Evolutionary conservation across 805 yeast species (phyloP).

Genomic region (Clavispora asparagi): DNA sequence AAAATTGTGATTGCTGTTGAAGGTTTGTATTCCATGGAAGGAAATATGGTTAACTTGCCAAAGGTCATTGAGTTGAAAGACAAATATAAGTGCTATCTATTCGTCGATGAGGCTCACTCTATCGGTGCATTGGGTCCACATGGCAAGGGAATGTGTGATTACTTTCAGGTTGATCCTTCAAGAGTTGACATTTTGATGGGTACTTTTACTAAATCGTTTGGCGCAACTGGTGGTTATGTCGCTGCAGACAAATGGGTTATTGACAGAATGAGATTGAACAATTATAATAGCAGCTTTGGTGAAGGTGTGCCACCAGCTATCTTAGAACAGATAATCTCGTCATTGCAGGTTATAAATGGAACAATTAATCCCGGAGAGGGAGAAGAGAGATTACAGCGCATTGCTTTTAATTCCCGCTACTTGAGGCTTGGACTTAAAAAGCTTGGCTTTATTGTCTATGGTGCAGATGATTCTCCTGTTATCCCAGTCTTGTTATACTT

Average conservation of each 20-base stretch:
- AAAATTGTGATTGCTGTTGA: slow-evolving; percentile 82
- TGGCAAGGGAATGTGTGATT: slow-evolving; percentile 95
- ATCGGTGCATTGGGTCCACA: slow-evolving; percentile 96
- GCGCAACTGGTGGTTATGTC: slow-evolving; percentile 97
- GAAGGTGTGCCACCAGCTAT: slow-evolving; percentile 93
- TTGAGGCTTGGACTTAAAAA: slow-evolving; percentile 85
- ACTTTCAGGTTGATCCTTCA: slow-evolving; percentile 72
- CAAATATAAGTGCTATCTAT: slow-evolving; percentile 83
- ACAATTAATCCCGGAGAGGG: slow-evolving; percentile 91
- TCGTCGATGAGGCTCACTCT: slow-evolving; percentile 97
- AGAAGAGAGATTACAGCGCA: slow-evolving; percentile 79
- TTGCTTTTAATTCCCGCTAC: slow-evolving; percentile 94
- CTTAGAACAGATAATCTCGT: slow-evolving; percentile 76
- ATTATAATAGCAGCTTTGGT: slow-evolving; percentile 69
- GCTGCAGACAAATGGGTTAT: slow-evolving; percentile 71
- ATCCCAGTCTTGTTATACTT: slow-evolving; percentile 81
- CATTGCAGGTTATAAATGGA: slow-evolving; percentile 76
- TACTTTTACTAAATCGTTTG: slow-evolving; percentile 93
- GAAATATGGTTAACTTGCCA: slow-evolving; percentile 82
- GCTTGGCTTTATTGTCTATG: slow-evolving; percentile 89
- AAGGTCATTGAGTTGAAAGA: slow-evolving; percentile 64
- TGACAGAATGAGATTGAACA: slow-evolving; percentile 67
- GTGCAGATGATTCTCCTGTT: slow-evolving; percentile 95
- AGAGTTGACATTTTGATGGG: slow-evolving; percentile 92
- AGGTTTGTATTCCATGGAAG: slow-evolving; percentile 91